phyloP scores from a whole-genome alignment of 1,139 yeast species.

The Yamadazyma spencermartinsiae region DNA sequence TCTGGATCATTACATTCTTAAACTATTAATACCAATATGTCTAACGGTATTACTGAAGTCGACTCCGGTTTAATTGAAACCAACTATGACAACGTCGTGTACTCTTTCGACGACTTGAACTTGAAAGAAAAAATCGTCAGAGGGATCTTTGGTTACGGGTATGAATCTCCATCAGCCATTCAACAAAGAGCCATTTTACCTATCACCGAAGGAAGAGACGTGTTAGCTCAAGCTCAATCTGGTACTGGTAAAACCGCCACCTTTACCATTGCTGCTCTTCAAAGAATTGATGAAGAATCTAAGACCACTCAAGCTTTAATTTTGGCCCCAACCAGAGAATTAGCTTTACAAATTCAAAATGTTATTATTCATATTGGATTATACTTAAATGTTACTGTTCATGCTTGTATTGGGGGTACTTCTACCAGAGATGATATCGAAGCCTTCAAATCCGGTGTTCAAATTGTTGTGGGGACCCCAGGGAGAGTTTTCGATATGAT shows the following conservation, averaged over 20 bases:
- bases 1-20: background rate
- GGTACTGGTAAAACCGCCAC: conserved; percentile 99
- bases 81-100: conserved; percentile 96
- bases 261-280: conserved; percentile 94
- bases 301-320: conserved; percentile 91
- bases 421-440: conserved; percentile 88
- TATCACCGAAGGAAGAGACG: conserved; percentile 95
- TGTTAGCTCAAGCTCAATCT: conserved; percentile 98
- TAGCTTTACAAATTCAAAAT: conserved; percentile 96
- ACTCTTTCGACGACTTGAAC: conserved; percentile 85
- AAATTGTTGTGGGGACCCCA: conserved; percentile 98
- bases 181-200: conserved; percentile 98
- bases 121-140: conserved; percentile 74
- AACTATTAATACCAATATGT: conserved; percentile 23
- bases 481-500: conserved; percentile 99
- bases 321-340: conserved; percentile 98
- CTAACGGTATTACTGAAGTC: conserved; percentile 75
- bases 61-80: conserved; percentile 86
- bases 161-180: conserved; percentile 95
- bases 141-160: conserved; percentile 97
- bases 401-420: conserved; percentile 99
- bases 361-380: conserved; percentile 93
- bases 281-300: conserved; percentile 79
- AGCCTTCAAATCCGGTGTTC: conserved; percentile 91
- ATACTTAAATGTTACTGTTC: conserved; percentile 91